phyloP scores from a whole-genome alignment of 1,139 yeast species.

The Lipomyces yarrowii region DNA sequence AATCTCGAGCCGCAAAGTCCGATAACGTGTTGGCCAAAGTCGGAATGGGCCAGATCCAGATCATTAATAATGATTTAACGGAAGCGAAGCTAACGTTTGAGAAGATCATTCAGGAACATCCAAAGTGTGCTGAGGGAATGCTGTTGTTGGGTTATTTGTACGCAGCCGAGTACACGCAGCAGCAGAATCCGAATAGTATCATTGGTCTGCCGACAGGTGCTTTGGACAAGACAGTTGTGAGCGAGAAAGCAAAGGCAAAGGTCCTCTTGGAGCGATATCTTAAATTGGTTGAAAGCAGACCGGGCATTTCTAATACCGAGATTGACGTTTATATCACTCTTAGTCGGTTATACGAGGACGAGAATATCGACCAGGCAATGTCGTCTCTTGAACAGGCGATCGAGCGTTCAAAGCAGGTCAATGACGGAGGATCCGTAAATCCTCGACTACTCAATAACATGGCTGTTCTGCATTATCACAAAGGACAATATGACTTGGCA shows the following conservation, averaged over 20 bases:
- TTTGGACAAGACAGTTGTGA: constrained; percentile 21
- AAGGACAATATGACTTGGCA: constrained; percentile 59
- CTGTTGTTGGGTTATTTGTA: constrained; percentile 77
- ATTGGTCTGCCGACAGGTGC: constrained; percentile 12
- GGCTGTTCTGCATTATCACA: constrained; percentile 79
- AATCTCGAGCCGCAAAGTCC: constrained; percentile 47
- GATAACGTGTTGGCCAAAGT: constrained; percentile 63
- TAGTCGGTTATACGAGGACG: constrained; percentile 53
- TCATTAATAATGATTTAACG: constrained; percentile 69
- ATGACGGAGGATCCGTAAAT: constrained; percentile 57
- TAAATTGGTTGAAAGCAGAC: constrained; percentile 52
- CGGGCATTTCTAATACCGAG: constrained; percentile 49
- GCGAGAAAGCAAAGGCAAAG: constrained; percentile 33
- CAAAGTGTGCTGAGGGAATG: constrained; percentile 73
- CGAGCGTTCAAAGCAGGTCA: constrained; percentile 38
- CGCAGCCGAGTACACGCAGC: constrained; percentile 47
- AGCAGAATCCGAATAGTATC: not conserved
- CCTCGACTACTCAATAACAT: constrained; percentile 76
- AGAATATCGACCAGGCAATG: constrained; percentile 60
- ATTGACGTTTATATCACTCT: constrained; percentile 31
- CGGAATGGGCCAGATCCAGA: constrained; percentile 86
- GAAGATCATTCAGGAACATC: constrained; percentile 63
- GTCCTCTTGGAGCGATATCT: constrained; percentile 72
- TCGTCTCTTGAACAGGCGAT: constrained; percentile 63
- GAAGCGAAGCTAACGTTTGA: constrained; percentile 89